Evolutionary conservation across 345 rosid species (phyloP).

Genomic region (Odontarrhena argentea): DNA sequence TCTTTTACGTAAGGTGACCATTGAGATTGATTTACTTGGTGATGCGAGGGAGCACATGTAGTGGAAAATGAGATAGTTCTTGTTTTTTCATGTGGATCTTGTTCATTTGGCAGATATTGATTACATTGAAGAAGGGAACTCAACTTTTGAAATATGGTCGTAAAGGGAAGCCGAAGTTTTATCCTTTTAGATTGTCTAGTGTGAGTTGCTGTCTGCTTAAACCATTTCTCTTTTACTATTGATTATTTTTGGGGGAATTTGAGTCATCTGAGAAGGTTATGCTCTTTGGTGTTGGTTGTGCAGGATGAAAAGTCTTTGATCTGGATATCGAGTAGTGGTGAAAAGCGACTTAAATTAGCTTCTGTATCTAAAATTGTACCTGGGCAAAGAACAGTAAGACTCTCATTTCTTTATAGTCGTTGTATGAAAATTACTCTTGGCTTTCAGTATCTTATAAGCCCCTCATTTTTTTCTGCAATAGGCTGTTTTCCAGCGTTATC

Average conservation of each 20-base stretch:
- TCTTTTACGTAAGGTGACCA: background rate
- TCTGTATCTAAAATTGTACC: conserved; percentile 84
- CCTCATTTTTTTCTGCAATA: conserved; percentile 37
- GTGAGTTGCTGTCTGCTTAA: conserved; percentile 54
- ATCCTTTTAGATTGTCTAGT: conserved; percentile 82
- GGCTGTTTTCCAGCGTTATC: conserved; percentile 89
- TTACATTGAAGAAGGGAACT: conserved; percentile 88
- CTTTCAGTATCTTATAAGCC: conserved; percentile 19
- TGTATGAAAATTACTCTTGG: background rate
- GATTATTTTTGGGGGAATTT: background rate
- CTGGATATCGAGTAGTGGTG: conserved; percentile 86
- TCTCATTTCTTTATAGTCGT: conserved; percentile 12
- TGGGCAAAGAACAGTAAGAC: conserved; percentile 97
- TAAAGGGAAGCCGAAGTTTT: conserved; percentile 92
- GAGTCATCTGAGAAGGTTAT: conserved; percentile 13
- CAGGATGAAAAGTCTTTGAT: conserved; percentile 92
- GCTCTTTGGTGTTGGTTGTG: conserved; percentile 17
- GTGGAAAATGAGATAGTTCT: conserved; percentile 1
- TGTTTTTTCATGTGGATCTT: background rate
- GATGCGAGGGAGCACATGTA: conserved; percentile 1
- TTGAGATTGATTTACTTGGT: conserved; percentile 9
- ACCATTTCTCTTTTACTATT: conserved; percentile 2
- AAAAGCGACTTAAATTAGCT: conserved; percentile 78
- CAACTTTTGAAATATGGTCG: conserved; percentile 93
- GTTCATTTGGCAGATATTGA: conserved; percentile 63